These are phyloP conservation scores for Stephanocyclus meneghinianus DNA, from an alignment of 352 stramenopile species.

Conservation along the genomic window DNA sequence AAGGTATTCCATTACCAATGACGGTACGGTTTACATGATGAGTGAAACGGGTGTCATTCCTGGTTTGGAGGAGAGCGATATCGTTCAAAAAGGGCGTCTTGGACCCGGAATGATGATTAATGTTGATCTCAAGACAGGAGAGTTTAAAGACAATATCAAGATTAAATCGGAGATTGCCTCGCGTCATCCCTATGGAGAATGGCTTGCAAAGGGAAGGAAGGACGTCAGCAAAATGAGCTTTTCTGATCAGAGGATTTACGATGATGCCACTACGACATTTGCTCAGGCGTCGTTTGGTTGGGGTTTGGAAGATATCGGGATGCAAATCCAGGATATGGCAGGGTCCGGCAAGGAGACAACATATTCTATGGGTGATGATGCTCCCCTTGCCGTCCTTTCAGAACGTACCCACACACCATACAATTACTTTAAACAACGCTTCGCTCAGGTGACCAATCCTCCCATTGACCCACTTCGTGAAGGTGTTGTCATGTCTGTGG, in stretches of 20 bases:
- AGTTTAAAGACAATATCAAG: constrained; percentile 83
- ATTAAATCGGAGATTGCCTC: constrained; percentile 90
- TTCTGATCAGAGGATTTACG: constrained; percentile 63
- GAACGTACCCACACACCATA: constrained; percentile 90
- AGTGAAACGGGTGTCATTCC: constrained; percentile 89
- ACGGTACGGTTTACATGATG: constrained; percentile 94
- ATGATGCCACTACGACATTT: constrained; percentile 80
- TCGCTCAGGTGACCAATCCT: constrained; percentile 87
- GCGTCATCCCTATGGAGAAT: constrained; percentile 89
- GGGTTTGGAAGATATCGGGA: constrained; percentile 93
- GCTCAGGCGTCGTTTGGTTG: constrained; percentile 91
- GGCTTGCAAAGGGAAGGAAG: constrained; percentile 88
- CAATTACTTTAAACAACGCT: constrained; percentile 97
- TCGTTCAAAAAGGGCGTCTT: constrained; percentile 89
- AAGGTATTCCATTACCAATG: constrained; percentile 93
- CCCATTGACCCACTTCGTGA: constrained; percentile 88
- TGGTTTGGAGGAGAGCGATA: constrained; percentile 75
- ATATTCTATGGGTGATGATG: constrained; percentile 89
- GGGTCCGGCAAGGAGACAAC: constrained; percentile 86
- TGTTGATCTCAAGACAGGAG: constrained; percentile 87
- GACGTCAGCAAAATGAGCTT: constrained; percentile 82
- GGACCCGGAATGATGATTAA: constrained; percentile 95
- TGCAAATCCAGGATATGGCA: constrained; percentile 93
- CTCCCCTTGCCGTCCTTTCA: constrained; percentile 85
- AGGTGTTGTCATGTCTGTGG: constrained; percentile 86